Conservation (phyloP, 306 rosid species). For the Begonia peltatifolia region DNA sequence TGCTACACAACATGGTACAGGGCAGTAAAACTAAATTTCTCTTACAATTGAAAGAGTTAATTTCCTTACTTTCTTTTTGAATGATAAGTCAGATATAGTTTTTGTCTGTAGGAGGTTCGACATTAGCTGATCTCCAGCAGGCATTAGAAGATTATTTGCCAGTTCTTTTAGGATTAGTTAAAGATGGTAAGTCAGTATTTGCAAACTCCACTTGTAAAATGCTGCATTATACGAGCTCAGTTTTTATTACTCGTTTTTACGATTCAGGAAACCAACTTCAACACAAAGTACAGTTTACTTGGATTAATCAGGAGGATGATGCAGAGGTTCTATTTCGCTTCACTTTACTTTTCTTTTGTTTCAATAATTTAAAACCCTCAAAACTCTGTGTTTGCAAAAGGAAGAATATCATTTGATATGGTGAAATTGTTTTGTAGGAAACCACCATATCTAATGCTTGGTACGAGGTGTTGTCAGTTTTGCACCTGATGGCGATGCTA, state of each 20-base stretch:
- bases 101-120: slow-evolving; percentile 71
- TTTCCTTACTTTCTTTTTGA: slow-evolving; percentile 12
- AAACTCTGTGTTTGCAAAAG: slow-evolving; percentile 7
- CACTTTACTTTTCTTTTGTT: slow-evolving; percentile 2
- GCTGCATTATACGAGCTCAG: slow-evolving; percentile 12
- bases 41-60: slow-evolving; percentile 7
- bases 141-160: slow-evolving; percentile 88
- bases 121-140: slow-evolving; percentile 74
- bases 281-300: slow-evolving; percentile 65
- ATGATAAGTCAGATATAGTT: slow-evolving; percentile 18
- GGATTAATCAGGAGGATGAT: slow-evolving; percentile 96
- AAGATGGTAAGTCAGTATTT: slow-evolving; percentile 52
- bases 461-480: slow-evolving; percentile 94
- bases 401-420: slow-evolving; percentile 10
- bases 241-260: slow-evolving; percentile 14
- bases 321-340: slow-evolving; percentile 46
- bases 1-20: slow-evolving; percentile 79
- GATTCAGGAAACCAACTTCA: slow-evolving; percentile 87
- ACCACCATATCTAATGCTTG: slow-evolving; percentile 75
- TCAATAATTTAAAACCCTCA: slow-evolving; percentile 6
- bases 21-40: slow-evolving; percentile 8
- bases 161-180: slow-evolving; percentile 84
- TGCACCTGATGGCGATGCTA: slow-evolving; percentile 87
- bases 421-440: slow-evolving; percentile 48
- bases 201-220: slow-evolving; percentile 10